Evolutionary conservation across 176 grass and related monocot genomes (phyloP), one percentile per base, ranked within the genome.

Genomic region (Oryza glaberrima): DNA sequence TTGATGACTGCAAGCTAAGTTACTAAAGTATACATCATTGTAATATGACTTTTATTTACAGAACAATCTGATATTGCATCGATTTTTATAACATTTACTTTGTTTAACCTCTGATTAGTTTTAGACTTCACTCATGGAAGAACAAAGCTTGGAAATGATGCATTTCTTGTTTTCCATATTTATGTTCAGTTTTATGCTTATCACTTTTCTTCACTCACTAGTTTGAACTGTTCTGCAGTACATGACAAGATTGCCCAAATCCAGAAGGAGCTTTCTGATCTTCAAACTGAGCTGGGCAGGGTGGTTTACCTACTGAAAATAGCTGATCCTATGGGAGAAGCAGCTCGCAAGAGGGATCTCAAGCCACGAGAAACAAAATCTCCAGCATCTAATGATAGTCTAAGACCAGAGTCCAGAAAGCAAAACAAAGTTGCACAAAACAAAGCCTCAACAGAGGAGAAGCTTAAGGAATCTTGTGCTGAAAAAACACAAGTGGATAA

Each of bases 251-350:
- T 99, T 83, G 20, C 52, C 61, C 69, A 43, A 86, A 80, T 92
- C 85, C 88, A 99, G 47, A 95, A 96, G 89, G 93, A 94, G 60
- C 43, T 99, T 61, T 88, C 74, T 41, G 91, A 92, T 86, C 91
- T 94, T 76, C 91, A 92, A 83, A 64, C 43, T 65, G 91, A 99
- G 75, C 81, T 95, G 69, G 86, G 92, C 86, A 99, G 86, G 84
- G 82, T 92, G 87, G 85, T 86, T 41, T 99, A 96, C 79, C 77
- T 99, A 81, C 90, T 96, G 34, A 99, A 90, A 92, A 94, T 96
- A 87, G 96, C 96, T 60, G 96, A 99, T 77, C 93, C 96, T 74
- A 92, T 89, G 81, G 96, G 96, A 86, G 93, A 96, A 87, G 91
- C 93, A 69, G 88, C 88, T 86, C 73, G 14, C 67, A 96, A 91